Conservation (phyloP, 148 eudicot genomes). For the Chenopodium album region DNA sequence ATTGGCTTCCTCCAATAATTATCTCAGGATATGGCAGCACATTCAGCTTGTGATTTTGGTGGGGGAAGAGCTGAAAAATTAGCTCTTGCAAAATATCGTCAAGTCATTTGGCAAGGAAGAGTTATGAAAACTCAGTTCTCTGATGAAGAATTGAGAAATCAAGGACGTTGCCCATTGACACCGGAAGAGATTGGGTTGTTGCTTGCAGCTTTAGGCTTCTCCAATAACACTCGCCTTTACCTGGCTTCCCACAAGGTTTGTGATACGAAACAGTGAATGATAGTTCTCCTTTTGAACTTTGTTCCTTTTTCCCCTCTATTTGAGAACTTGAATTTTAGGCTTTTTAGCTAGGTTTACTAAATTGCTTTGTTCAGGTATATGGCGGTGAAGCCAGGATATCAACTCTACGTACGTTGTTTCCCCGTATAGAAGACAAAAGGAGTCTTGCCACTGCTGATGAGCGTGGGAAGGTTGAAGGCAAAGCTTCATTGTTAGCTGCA, state of each 20-base stretch:
- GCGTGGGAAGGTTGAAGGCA: slow-evolving; percentile 65
- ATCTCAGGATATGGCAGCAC: slow-evolving; percentile 98
- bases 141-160: slow-evolving; percentile 84
- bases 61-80: slow-evolving; percentile 93
- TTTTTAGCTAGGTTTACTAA: background rate
- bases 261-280: background rate
- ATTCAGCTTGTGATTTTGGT: slow-evolving; percentile 97
- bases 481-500: slow-evolving; percentile 89
- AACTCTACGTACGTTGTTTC: slow-evolving; percentile 68
- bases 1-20: slow-evolving; percentile 1
- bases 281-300: background rate
- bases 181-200: slow-evolving; percentile 95
- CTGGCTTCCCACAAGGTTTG: slow-evolving; percentile 98
- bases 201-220: slow-evolving; percentile 84
- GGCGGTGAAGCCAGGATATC: slow-evolving; percentile 92
- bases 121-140: slow-evolving; percentile 86
- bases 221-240: slow-evolving; percentile 74
- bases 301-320: background rate
- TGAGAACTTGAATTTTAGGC: background rate
- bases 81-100: slow-evolving; percentile 95
- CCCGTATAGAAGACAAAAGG: slow-evolving; percentile 87
- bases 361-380: slow-evolving; percentile 49
- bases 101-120: slow-evolving; percentile 95
- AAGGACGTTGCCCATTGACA: slow-evolving; percentile 95
- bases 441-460: slow-evolving; percentile 72